Evolutionary conservation across 1,284 basidiomycete genomes (phyloP), one percentile per base, ranked within the genome.

Genomic region (Butyriboletus regius): DNA sequence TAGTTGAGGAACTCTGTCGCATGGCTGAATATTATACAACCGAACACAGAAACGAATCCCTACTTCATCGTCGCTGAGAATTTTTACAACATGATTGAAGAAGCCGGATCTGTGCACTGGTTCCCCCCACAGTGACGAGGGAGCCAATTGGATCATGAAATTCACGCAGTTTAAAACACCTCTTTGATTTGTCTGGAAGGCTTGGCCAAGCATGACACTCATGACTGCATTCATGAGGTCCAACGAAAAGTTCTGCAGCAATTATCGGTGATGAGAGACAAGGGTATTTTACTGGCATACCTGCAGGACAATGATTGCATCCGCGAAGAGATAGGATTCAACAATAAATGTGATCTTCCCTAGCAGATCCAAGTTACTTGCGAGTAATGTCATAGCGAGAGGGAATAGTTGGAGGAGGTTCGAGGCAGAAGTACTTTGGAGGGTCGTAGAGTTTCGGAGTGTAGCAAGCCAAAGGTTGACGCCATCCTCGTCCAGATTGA

Each of bases 291-390:
- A 31, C 17, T 9, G 12, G 60, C 71, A 51, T 53, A 90, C 90
- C 75, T 86, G 80, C 33, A 89, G 66, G 44, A 94, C 71, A 7
- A 73, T 67, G n/a, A 68, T 51, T 0, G 81, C 81, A 63, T 90
- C 87, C 5, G 91, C 72, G 9, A 94, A 66, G 49, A 89, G 70
- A 66, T 93, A 94, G 2, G 88, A 88, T 63, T 91, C 87, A n/a
- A 90, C 61, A 34, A 94, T 77, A 46, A 70, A 70, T 9, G 81
- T 77, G 24, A 83, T 74, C 51, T 75, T 82, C n/a, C 81, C 79
- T 15, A 91, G 68, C 20, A 91, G 64, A 61, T 94, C 91, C 54
- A 91, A 70, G 62, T 94, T 90, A 29, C 74, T 75, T 4, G 77
- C 73, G 13, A 93, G 71, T 14, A 86, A 69, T 22, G 68, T 57